Conservation (phyloP, 768 basidiomycete genomes). For the Trichaptum fuscoviolaceum region DNA sequence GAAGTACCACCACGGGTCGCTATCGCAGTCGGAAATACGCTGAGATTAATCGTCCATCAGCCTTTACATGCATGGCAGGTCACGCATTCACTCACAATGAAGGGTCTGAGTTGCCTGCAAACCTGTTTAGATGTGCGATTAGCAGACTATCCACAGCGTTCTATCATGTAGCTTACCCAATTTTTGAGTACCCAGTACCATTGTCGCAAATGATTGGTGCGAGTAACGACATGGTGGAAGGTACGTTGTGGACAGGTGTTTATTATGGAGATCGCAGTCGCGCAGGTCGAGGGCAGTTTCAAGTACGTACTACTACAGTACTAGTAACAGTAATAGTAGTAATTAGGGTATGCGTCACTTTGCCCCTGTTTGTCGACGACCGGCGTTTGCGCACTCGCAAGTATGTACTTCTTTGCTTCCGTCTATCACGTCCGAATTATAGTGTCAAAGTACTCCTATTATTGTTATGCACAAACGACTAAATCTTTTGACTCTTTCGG, state of each 20-base stretch:
- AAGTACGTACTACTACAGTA: not conserved
- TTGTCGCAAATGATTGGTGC: conserved; percentile 98
- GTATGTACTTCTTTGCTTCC: not conserved
- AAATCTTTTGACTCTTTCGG: not conserved
- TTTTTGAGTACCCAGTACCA: conserved; percentile 95
- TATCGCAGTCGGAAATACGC: conserved; percentile 98
- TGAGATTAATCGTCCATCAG: conserved; percentile 22
- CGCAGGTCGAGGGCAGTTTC: not conserved
- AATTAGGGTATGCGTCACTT: not conserved
- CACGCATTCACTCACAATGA: conserved; percentile 67
- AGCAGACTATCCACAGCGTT: not conserved
- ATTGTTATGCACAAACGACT: no score
- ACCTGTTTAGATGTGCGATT: conserved; percentile 41
- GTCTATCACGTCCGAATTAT: no score
- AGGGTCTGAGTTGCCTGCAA: conserved; percentile 98
- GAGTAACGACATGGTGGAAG: conserved; percentile 63
- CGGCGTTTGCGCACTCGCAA: not conserved
- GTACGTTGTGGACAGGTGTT: not conserved
- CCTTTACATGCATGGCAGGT: conserved; percentile 11
- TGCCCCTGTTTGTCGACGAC: not conserved
- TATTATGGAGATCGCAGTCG: not conserved
- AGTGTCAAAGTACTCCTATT: no score
- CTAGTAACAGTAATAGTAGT: no score
- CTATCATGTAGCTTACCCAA: conserved; percentile 61
- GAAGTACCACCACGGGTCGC: conserved; percentile 74